Base-by-base conservation (phyloP, 129 eudicot genomes). In the Helichrysum umbraculigerum region DNA sequence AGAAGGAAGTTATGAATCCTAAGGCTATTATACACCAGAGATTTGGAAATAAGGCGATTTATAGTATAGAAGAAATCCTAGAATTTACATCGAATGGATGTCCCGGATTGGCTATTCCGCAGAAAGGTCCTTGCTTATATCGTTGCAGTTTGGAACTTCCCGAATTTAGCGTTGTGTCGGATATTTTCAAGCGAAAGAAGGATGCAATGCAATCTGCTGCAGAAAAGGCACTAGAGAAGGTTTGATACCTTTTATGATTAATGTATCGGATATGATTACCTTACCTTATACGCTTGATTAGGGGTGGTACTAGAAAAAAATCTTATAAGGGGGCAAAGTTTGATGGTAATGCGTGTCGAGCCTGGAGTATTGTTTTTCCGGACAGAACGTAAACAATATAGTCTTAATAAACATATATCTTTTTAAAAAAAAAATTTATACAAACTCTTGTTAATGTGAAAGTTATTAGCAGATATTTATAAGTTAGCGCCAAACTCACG, bases 181-280 rank as follows among this genome's bases (percentile, higher is more conserved):
- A 83, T 2, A 30, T 85, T 22, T 87, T 78, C 25, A 87, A 80
- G 72, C 78, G 85, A 63, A 94, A 94, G 76, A 94, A 89, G 77
- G 98, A 94, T 2, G 98, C 98, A 2, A 96, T 88, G 79, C 98
- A 94, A 67, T 86, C 93, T 52, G 98, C 98, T 83, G 96, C 98
- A 4, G 83, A 87, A 58, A 85, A 82, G 84, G 99, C 99, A 71
- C 81, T 91, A 35, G 87, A 86, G 68, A 87, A 89, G 99, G 99
- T 93, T 74, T 73, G 72, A 29, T 72, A 32, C 56, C 2, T 20
- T 76, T 44, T 72, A 4, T 41, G 30, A 66, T 71, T 51, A 22
- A 69, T 58, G 33, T 61, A 60, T 71, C 60, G 2, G 61, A 68
- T 11, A 58, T 66, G 42, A 7, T 22, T 74, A 25, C 37, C 34